Evolutionary conservation across 768 basidiomycete genomes (phyloP), one percentile per base, ranked within the genome.

Genomic region (Gymnopilus junonius): DNA sequence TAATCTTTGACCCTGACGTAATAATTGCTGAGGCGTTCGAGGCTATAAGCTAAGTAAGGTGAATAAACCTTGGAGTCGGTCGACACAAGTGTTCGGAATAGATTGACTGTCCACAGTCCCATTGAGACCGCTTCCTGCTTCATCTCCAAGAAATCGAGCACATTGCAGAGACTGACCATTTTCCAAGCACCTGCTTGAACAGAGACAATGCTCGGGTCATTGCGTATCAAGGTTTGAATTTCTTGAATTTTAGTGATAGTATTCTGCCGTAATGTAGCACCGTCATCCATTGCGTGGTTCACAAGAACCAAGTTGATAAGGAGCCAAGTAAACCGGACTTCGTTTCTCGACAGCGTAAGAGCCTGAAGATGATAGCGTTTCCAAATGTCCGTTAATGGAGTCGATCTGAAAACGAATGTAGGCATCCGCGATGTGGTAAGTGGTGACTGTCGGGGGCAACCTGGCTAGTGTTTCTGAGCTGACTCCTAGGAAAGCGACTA

Each of bases 151-250:
- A 35, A 29, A 31, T 35, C 14, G 11, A 62, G 32, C 17, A 15
- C 39, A 20, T 48, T 48, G 27, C 23, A 43, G 4, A 62, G 37
- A 2, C 21, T 48, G 43, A 39, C 25, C 61, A 62, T 50, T 8
- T 45, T 45, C 55, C 45, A 57, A 25, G 61, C 55, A 15, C 61
- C 61, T 31, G 46, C 35, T 51, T 62, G 61, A 27, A 62, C 21
- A 1, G 61, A 62, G 15, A 35, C 35, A 14, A 25, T 34, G 39
- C 29, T 25, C 12, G 15, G 35, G n/a, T 58, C 15, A 4, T 10
- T 34, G n/a, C 35, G 37, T 31, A 39, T 46, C 25, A 48, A 39
- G 17, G 31, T 20, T n/a, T 35, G 53, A 14, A 54, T 25, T 11
- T 54, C 53, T 54, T 39, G 53, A 12, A 25, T 54, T 35, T 37